Evolutionary conservation across 371 early-diverging fungal species (phyloP).

Genomic region (Mortierella polycephala): DNA sequence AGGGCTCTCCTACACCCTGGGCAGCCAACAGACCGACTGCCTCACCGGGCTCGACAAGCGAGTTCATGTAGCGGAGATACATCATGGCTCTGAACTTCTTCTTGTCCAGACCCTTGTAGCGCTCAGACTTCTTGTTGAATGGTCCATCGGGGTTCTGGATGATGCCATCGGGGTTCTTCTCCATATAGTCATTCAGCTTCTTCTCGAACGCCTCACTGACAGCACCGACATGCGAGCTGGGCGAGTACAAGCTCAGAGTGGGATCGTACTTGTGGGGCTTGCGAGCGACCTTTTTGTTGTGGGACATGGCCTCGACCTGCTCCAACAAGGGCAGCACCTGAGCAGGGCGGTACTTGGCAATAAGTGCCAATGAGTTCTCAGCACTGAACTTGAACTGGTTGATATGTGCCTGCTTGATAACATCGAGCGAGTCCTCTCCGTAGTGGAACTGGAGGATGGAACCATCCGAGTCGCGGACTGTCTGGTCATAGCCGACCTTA

Average conservation of each 20-base stretch:
- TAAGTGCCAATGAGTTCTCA: constrained; percentile 87
- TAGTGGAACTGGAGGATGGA: constrained; percentile 98
- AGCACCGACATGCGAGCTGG: constrained; percentile 88
- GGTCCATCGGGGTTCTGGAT: constrained; percentile 56
- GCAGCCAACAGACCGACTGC: constrained; percentile 99
- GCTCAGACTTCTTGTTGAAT: constrained; percentile 65
- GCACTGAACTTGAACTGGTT: constrained; percentile 94
- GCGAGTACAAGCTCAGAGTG: constrained; percentile 82
- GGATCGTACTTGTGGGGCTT: constrained; percentile 84
- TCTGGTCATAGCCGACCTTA: constrained; percentile 96
- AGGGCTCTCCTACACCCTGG: constrained; percentile 99
- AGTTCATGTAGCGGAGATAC: constrained; percentile 93
- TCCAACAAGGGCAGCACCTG: constrained; percentile 79
- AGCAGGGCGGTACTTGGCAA: constrained; percentile 82
- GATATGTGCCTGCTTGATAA: constrained; percentile 94
- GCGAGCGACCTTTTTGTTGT: constrained; percentile 83
- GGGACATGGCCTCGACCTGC: constrained; percentile 79
- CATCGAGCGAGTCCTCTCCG: constrained; percentile 99
- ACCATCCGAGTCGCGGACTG: constrained; percentile 96
- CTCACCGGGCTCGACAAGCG: constrained; percentile 98
- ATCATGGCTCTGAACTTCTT: constrained; percentile 89
- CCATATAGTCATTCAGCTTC: constrained; percentile 67
- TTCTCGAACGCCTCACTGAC: constrained; percentile 82
- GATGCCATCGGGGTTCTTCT: constrained; percentile 75
- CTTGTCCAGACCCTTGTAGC: constrained; percentile 65